Evolutionary conservation across 2,329 filamentous ascomycete genomes (phyloP), one percentile per base, ranked within the genome.

Genomic region (Aspergillus felis): DNA sequence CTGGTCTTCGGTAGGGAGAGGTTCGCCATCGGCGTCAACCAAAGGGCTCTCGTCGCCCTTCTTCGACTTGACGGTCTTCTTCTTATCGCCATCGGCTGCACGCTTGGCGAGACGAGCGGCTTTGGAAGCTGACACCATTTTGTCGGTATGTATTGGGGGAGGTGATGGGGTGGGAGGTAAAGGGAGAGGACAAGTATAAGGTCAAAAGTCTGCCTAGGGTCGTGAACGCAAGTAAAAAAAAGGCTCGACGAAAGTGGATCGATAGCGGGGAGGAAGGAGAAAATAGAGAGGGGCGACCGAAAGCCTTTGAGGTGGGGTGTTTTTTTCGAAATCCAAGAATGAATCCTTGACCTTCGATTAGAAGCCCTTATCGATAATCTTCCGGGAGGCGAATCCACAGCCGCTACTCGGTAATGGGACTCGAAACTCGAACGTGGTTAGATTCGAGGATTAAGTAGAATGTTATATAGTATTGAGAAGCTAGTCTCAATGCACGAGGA

Each of bases 71-170:
- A 82, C 82, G 70, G 76, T 81, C 84, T 93, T 84, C 75, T 82
- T 92, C 80, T 90, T 88, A 67, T 87, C 86, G 72, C 84, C 84
- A 77, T 90, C 82, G 55, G 82, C 84, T 72, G 77, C 84, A 73
- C 82, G 82, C 80, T 87, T 87, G 66, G 85, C 85, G 76, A 87
- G 74, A 72, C 85, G 84, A 71, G 85, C 85, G 67, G 85, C 85
- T 77, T 88, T 88, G 60, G 85, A 87, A 71, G 85, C 84, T 70
- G 85, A 87, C 65, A 87, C 84, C 85, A 87, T 87, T 51, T 63
- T 77, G 71, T 59, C 64, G 65, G 59, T 59, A 57, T 53, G 38
- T 54, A 57, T 51, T 58, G 58, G 60, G 38, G 44, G 32, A 41
- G 57, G 47, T 47, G 55, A 55, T 57, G 50, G 50, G 57, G 25